Base-by-base conservation (phyloP, 2,329 filamentous ascomycete species). In the Fusarium papillatum region DNA sequence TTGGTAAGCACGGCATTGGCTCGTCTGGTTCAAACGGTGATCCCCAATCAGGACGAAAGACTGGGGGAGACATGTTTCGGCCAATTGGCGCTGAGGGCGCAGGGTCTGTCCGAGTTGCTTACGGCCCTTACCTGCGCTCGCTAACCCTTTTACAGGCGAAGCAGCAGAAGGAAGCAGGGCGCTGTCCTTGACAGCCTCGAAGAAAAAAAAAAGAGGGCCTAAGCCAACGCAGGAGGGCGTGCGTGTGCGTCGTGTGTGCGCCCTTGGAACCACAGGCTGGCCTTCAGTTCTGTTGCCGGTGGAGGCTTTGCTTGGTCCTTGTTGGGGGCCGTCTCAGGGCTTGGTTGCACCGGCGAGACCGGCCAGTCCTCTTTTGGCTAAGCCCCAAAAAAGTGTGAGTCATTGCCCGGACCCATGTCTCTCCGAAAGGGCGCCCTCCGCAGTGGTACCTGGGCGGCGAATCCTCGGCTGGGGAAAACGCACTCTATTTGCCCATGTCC, bases 311-410 rank as follows among this genome's bases (percentile, higher is more conserved):
- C 41, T 63, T 74, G 74, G 74, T 66, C 38, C 62, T 62, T 62
- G 38, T 62, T 62, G 59, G 36, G 75, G 75, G 76, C 76, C 74
- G 74, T 76, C 76, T 76, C 53, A 75, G 74, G 69, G 63, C 50
- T 69, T 77, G 68, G 76, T 71, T 71, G 74, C 75, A 77, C 69
- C 71, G 71, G 66, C 66, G 67, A 59, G 29, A 62, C 64, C 79
- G 81, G 79, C 78, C 77, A 82, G 78, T 73, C 82, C 76, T 34
- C 78, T 81, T 71, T 7, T 31, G 62, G 80, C 75, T 75, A 82
- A 78, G 79, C 77, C 76, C 53, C 3, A 64, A 79, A 19, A 79
- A 76, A 78, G 78, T 83, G 81, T 84, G 82, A 84, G 76, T 84
- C 82, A 84, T 81, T 77, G 78, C 34, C 77, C 77, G 77, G 78